phyloP scores from a whole-genome alignment of 139 green algal genomes.

The Pleodorina starrii region DNA sequence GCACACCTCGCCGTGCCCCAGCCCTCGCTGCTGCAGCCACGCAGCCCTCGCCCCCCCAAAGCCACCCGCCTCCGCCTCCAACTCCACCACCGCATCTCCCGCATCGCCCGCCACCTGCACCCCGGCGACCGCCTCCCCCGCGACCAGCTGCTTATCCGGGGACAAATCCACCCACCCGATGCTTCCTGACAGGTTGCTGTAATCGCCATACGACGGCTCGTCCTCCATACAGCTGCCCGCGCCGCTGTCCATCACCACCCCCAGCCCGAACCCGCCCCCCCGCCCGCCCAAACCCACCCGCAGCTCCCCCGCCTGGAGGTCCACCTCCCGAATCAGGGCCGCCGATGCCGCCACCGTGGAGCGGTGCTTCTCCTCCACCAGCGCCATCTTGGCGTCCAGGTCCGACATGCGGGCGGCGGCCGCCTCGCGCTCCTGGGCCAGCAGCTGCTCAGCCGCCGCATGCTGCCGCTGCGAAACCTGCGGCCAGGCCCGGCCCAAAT shows the following conservation, averaged over 20 bases:
- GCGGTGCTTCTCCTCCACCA: neutral
- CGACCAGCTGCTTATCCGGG: neutral
- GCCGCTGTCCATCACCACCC: neutral
- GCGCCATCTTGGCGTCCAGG: neutral
- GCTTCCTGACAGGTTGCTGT: too few relatives aligned
- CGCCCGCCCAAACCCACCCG: slow-evolving; percentile 10
- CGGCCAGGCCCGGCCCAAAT: too few relatives aligned
- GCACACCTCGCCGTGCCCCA: too few relatives aligned
- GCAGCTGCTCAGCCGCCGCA: neutral
- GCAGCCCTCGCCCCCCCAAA: neutral
- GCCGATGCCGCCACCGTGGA: neutral
- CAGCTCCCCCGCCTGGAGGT: slow-evolving; percentile 3
- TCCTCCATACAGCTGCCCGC: neutral
- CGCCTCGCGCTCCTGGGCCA: neutral
- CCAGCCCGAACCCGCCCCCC: neutral
- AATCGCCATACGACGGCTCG: neutral
- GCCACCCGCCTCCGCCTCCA: neutral
- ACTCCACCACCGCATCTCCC: neutral
- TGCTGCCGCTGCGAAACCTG: neutral
- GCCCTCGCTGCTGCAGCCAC: too few relatives aligned
- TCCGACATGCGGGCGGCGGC: neutral
- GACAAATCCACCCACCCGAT: too few relatives aligned
- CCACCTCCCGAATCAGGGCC: neutral
- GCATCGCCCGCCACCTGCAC: neutral
- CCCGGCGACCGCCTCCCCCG: neutral